Evolutionary conservation across 164 flowering plant species (phyloP), one percentile per base, ranked within the genome.

Genomic region (Santalum album): DNA sequence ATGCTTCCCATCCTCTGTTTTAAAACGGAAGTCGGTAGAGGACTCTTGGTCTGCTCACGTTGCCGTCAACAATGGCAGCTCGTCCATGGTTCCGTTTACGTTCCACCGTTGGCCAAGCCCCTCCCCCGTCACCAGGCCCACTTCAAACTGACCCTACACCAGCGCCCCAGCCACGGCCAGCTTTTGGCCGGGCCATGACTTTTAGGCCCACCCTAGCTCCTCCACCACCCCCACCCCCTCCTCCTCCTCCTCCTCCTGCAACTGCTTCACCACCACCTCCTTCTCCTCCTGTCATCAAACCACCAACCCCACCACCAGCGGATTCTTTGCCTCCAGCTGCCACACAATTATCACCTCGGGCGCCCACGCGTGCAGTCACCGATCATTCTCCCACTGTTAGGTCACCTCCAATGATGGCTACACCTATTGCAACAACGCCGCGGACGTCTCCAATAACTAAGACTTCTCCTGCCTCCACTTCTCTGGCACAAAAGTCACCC

Each of bases 1-100:
- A 29, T 3, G 34, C 4, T 9, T 49, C 43, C 39, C 16, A 7
- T 22, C 18, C 7, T 49, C 18, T 7, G 17, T 27, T n/a, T 17
- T 25, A 19, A 19, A 38, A 21, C 25, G 17, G 36, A 25, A 24
- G 19, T n/a, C 25, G 17, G 36, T 20, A 24, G 19, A 11, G 34
- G 6, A 29, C 34, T 9, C 34, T 29, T 29, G 34, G 26, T 12
- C 19, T 9, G 25, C 25, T 10, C 20, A n/a, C 6, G 2, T 27
- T 21, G 24, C 27, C n/a, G n/a, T n/a, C 29, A n/a, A 3, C 12
- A 36, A 72, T 72, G 75, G 62, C 73, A 20, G 67, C 65, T 20
- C 79, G 79, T 44, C 78, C 75, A 2, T 75, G 74, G 79, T 64
- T 65, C 24, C 74, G 82, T 45, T 42, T 76, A 29, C 46, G 59